Percentiles rank a stretch among this genome's conserved stretches.
These are phyloP conservation scores for Pythium dissotocum DNA, from an alignment of 352 stramenopile genomes.

Conservation along the genomic window DNA sequence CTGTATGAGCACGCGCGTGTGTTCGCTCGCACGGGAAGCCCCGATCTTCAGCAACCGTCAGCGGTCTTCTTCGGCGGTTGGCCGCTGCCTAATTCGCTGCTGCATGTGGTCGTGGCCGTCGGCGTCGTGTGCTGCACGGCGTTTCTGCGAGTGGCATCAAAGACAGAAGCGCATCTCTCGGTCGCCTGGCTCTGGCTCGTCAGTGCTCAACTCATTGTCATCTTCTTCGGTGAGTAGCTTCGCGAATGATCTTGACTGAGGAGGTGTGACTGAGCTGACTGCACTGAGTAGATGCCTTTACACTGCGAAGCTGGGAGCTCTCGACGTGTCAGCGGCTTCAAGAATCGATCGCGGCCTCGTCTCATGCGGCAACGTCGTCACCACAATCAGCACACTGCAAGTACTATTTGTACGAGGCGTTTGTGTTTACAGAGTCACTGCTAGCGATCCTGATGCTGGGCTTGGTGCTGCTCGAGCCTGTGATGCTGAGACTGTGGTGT, in stretches of 20 bases:
- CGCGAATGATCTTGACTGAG: too few species aligned
- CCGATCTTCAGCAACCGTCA: background rate
- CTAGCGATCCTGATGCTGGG: background rate
- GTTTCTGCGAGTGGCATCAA: slow-evolving; percentile 6
- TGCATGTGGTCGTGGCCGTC: slow-evolving; percentile 10
- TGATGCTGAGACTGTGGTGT: slow-evolving; percentile 23
- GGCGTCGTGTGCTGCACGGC: background rate
- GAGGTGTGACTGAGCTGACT: too few species aligned
- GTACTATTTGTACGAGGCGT: slow-evolving; percentile 11
- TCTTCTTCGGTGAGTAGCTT: slow-evolving; percentile 7
- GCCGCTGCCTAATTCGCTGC: slow-evolving; percentile 9
- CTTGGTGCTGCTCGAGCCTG: slow-evolving; percentile 17
- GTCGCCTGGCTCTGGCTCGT: slow-evolving; percentile 12
- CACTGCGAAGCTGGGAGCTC: slow-evolving; percentile 2
- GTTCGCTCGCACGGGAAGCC: background rate
- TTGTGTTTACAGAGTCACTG: slow-evolving; percentile 17
- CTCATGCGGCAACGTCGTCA: background rate
- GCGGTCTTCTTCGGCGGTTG: slow-evolving; percentile 15
- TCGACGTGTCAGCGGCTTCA: slow-evolving; percentile 7
- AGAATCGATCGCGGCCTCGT: background rate
- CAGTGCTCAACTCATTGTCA: slow-evolving; percentile 1
- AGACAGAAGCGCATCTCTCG: slow-evolving; percentile 4
- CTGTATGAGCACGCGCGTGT: background rate
- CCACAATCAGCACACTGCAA: background rate
- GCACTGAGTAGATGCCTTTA: slow-evolving; percentile 7